phyloP scores from a whole-genome alignment of 1,284 basidiomycete genomes.

The Trametes hirsuta region DNA sequence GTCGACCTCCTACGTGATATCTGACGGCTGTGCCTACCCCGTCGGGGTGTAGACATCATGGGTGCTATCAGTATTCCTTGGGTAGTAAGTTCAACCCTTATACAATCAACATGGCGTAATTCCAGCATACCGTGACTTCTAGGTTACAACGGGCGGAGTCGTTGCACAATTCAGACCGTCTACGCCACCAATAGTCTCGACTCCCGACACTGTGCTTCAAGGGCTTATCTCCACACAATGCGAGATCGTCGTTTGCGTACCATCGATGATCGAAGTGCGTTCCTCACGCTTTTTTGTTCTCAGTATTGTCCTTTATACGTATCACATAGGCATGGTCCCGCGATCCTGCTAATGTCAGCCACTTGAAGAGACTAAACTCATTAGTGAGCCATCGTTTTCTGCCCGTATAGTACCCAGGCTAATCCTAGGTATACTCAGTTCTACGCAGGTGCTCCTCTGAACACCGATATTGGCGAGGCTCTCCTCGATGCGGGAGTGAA shows the following conservation, averaged over 20 bases:
- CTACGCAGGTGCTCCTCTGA: slow-evolving; percentile 37
- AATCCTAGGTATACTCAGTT: slow-evolving; percentile 23
- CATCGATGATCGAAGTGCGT: slow-evolving; percentile 31
- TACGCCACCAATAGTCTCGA: slow-evolving; percentile 20
- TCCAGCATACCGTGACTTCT: no score
- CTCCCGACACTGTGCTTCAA: slow-evolving; percentile 17
- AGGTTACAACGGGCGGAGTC: slow-evolving; percentile 18
- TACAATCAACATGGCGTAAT: no score
- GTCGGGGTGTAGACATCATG: slow-evolving; percentile 17
- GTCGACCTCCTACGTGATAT: neutral
- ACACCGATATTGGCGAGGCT: slow-evolving; percentile 34
- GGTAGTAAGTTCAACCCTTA: slow-evolving; percentile 4
- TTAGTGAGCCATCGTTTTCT: slow-evolving; percentile 21
- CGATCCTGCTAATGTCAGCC: slow-evolving; percentile 19
- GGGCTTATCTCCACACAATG: slow-evolving; percentile 11
- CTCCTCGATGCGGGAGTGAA: slow-evolving; percentile 30
- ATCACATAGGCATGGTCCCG: slow-evolving; percentile 31
- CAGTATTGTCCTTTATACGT: neutral
- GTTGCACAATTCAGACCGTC: slow-evolving; percentile 21
- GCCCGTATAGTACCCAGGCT: neutral
- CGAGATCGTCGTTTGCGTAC: slow-evolving; percentile 25
- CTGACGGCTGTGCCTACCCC: neutral
- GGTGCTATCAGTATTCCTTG: slow-evolving; percentile 19
- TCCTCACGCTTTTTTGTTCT: neutral
- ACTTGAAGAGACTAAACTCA: slow-evolving; percentile 27